Base-by-base conservation (phyloP, 768 basidiomycete species). In the Psilocybe sp. region DNA sequence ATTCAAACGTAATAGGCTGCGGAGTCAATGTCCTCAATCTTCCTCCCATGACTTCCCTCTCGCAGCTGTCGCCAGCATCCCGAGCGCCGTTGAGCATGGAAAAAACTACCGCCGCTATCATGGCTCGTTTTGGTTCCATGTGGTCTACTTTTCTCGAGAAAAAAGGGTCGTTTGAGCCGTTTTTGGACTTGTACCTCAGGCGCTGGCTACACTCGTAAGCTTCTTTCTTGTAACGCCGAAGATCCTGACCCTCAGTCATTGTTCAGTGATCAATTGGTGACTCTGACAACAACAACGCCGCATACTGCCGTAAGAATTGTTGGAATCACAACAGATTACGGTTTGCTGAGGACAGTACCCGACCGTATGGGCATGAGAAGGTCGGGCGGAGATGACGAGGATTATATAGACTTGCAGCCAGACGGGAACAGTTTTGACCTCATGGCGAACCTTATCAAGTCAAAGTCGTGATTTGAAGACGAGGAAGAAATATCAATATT, bases 371-470 rank as follows among this genome's bases (percentile, higher is more conserved):
- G 68, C 16, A 66, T 61, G 64, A 32, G 41, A 12, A 51, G 48
- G 41, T 35, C 35, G 48, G 53, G 47, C 16, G 54, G 35, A 18
- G 51, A 53, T 14, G 59, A 70, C 48, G 49, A 65, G 52, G 74
- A 71, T 19, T 95, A 79, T 62, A 85, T 98, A 46, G 94, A 99
- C 67, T 68, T 99, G 15, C 97, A 97, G 64, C 97, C 97, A 1
- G 94, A 98, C 60, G 92, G 94, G 44, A 99, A 99, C 64, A 92
- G 92, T 60, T 98, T 98, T 57, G 96, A 98, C 67, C 74, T 98
- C 56, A 89, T 97, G 89, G 79, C 84, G 33, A 92, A 92, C 31
- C 64, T 96, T 65, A 95, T 96, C 57, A 87, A 74, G 54, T 64
- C 70, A 1, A 80, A 80, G 57, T 60, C 60, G n/a, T 75, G 52